These are phyloP conservation scores for Picochlorum sp. DNA, from an alignment of 139 green algal species.

Conservation along the genomic window DNA sequence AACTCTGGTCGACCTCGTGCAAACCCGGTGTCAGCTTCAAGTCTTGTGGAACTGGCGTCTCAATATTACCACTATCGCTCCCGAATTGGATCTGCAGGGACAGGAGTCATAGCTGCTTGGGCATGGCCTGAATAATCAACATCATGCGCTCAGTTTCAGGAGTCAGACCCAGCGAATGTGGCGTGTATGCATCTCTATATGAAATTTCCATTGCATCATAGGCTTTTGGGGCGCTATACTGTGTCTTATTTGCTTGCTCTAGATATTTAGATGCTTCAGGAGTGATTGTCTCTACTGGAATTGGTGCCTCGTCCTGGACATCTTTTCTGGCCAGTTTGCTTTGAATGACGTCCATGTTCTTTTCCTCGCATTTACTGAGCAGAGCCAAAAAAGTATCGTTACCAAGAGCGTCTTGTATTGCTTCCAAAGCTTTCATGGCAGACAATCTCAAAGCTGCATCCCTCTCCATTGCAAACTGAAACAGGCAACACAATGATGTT, in stretches of 20 bases:
- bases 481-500: too few species aligned
- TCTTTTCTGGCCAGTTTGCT: too few species aligned
- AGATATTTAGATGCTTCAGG: too few species aligned
- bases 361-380: not conserved
- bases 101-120: not conserved
- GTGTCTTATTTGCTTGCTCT: too few species aligned
- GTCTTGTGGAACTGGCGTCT: not conserved
- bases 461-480: too few species aligned
- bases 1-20: not conserved
- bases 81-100: not conserved
- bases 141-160: conserved; percentile 1
- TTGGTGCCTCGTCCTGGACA: too few species aligned
- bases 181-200: conserved; percentile 20
- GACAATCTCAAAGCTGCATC: too few species aligned
- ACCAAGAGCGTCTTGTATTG: too few species aligned
- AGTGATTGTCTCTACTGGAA: too few species aligned
- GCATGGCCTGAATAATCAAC: not conserved
- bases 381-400: not conserved
- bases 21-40: not conserved
- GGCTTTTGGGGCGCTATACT: not conserved
- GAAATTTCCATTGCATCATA: conserved; percentile 5
- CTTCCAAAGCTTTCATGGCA: too few species aligned
- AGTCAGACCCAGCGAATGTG: conserved; percentile 18
- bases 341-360: conserved; percentile 20
- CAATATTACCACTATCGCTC: not conserved